These are phyloP conservation scores for Mycena galericulata DNA, from an alignment of 768 basidiomycete genomes.

Conservation along the genomic window DNA sequence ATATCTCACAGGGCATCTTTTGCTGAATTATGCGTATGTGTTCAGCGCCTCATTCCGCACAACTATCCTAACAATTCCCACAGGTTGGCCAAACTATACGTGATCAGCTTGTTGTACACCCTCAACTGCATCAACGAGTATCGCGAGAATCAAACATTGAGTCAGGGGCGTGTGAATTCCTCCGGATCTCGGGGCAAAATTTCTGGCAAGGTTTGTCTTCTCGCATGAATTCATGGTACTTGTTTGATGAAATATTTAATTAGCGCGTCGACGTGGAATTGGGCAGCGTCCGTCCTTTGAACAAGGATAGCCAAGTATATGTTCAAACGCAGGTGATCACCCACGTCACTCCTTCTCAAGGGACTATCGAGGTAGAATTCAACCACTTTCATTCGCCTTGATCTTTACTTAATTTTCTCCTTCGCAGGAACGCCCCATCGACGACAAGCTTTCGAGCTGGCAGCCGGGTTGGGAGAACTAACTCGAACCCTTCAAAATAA, in stretches of 20 bases:
- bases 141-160: conserved; percentile 12
- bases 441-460: conserved; percentile 26
- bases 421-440: neutral
- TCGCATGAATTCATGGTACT: neutral
- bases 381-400: neutral
- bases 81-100: conserved; percentile 29
- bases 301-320: conserved; percentile 21
- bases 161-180: conserved; percentile 12
- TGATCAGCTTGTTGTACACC: conserved; percentile 25
- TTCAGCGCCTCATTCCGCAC: neutral
- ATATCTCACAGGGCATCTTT: conserved; percentile 22
- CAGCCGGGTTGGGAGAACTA: conserved; percentile 24
- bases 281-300: conserved; percentile 9
- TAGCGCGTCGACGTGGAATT: conserved; percentile 27
- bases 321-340: conserved; percentile 29
- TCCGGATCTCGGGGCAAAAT: conserved; percentile 26
- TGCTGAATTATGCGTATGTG: conserved; percentile 27
- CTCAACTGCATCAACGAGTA: conserved; percentile 31
- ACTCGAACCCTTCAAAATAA: no score
- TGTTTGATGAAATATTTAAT: neutral
- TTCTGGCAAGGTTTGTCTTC: conserved; percentile 11
- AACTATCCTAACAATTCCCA: neutral
- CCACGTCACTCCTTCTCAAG: conserved; percentile 30
- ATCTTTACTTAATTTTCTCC: neutral
- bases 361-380: conserved; percentile 18